These are phyloP conservation scores for Tremella mesenterica DNA, from an alignment of 768 basidiomycete species.

Conservation along the genomic window DNA sequence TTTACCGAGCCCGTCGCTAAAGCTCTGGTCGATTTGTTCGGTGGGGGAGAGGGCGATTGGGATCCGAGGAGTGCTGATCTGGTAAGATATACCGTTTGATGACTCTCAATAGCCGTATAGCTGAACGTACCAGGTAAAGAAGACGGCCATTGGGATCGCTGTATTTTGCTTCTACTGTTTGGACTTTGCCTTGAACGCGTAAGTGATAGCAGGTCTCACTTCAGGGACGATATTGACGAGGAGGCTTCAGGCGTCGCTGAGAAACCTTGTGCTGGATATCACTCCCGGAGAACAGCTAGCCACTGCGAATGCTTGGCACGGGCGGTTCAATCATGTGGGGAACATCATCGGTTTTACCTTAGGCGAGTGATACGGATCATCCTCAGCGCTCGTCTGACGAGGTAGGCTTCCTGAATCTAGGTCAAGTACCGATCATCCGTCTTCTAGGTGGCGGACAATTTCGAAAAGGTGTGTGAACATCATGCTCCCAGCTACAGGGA, in stretches of 20 bases:
- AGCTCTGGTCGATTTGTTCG: slow-evolving; percentile 67
- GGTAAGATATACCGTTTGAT: slow-evolving; percentile 46
- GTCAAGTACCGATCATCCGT: slow-evolving; percentile 63
- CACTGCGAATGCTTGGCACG: slow-evolving; percentile 95
- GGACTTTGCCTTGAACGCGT: slow-evolving; percentile 94
- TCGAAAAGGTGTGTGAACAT: slow-evolving; percentile 53
- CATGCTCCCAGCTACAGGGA: background rate
- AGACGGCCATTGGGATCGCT: slow-evolving; percentile 72
- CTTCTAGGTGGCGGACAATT: slow-evolving; percentile 87
- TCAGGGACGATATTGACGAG: background rate
- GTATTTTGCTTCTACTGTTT: slow-evolving; percentile 84
- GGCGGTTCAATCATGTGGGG: slow-evolving; percentile 90
- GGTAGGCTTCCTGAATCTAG: slow-evolving; percentile 79
- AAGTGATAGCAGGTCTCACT: slow-evolving; percentile 1
- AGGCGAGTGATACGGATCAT: slow-evolving; percentile 50
- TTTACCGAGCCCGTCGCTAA: slow-evolving; percentile 68
- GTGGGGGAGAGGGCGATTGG: slow-evolving; percentile 74
- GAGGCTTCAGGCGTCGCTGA: slow-evolving; percentile 61
- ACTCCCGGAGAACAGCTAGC: slow-evolving; percentile 81
- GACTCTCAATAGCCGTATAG: background rate
- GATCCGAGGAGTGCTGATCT: slow-evolving; percentile 62
- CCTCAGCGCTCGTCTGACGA: background rate
- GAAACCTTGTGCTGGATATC: slow-evolving; percentile 87
- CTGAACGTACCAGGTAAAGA: slow-evolving; percentile 51
- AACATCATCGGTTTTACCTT: slow-evolving; percentile 92